Conservation (phyloP, 805 yeast species). For the Metschnikowia continentalis region DNA sequence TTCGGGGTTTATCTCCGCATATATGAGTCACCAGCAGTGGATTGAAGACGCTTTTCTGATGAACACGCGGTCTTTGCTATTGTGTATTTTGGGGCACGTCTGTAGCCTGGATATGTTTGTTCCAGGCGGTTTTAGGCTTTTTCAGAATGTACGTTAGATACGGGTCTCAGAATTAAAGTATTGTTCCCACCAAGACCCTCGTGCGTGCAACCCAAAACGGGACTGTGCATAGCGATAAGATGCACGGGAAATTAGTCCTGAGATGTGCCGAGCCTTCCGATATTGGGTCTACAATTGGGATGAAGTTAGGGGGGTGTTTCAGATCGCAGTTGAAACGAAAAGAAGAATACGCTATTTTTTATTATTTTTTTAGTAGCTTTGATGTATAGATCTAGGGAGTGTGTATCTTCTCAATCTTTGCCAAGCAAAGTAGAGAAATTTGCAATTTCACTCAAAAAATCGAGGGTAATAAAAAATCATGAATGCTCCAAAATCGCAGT, state of each 20-base stretch:
- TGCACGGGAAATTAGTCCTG: background rate
- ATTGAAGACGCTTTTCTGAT: too few relatives aligned
- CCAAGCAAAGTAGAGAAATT: too few relatives aligned
- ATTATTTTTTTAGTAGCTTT: background rate
- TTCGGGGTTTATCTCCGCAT: background rate
- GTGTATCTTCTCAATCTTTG: background rate
- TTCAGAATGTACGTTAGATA: background rate
- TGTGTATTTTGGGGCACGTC: background rate
- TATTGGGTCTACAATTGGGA: background rate
- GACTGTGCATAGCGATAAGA: constrained; percentile 3
- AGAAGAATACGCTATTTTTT: background rate
- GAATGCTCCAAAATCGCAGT: too few relatives aligned
- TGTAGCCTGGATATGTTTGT: background rate
- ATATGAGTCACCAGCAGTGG: background rate
- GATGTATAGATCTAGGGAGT: background rate
- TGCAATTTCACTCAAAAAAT: background rate
- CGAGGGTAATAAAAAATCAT: background rate
- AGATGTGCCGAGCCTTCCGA: background rate
- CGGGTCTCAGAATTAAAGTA: background rate
- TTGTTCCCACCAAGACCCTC: background rate
- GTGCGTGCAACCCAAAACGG: background rate
- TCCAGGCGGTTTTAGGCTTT: background rate
- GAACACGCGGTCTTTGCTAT: background rate
- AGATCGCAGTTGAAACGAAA: background rate
- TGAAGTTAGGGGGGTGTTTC: background rate